Conservation (phyloP, 2,329 filamentous ascomycete species). For the Aschersonia sp. region DNA sequence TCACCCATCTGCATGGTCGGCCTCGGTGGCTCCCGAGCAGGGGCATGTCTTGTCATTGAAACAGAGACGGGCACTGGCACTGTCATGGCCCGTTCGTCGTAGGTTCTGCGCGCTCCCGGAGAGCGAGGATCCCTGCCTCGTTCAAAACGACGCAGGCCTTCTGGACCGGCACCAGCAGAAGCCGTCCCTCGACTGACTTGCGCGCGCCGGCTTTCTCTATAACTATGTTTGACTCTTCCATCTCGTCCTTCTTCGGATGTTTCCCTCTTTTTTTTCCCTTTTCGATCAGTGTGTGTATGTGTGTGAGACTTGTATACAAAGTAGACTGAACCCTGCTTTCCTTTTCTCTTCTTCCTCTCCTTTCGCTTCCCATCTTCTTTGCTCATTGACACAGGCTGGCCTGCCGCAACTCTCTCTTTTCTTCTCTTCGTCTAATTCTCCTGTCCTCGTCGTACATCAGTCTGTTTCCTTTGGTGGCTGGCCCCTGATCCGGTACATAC, state of each 20-base stretch:
- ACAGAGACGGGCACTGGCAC: neutral
- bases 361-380: neutral
- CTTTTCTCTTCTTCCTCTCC: neutral
- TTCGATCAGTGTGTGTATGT: neutral
- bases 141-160: no score
- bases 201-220: neutral
- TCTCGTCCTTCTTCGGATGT: neutral
- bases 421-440: neutral
- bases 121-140: no score
- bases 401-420: neutral
- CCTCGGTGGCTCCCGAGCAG: neutral
- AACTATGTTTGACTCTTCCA: neutral
- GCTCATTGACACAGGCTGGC: conserved; percentile 1
- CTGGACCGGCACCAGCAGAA: no score
- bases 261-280: neutral
- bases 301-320: neutral
- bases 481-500: neutral
- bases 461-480: neutral
- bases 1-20: neutral
- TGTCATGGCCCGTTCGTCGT: neutral
- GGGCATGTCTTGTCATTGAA: neutral
- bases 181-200: no score
- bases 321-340: neutral
- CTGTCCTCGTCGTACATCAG: neutral
- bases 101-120: no score